phyloP scores from a whole-genome alignment of 2,329 filamentous ascomycete species.

The Sporothrix luriei region DNA sequence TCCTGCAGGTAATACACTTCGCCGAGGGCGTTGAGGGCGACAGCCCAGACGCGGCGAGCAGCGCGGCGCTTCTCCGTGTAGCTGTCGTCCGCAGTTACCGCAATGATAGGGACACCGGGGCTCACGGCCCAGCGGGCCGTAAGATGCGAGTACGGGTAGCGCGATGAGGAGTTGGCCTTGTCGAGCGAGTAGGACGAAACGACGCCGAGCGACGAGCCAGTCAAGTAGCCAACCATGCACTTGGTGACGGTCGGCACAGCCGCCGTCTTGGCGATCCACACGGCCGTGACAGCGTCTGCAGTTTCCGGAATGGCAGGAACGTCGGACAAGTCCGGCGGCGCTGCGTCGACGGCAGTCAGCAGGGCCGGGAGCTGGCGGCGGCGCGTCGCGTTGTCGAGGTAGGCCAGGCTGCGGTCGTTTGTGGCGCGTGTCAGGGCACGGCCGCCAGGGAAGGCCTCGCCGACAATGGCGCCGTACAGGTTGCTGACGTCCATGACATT shows the following conservation, averaged over 20 bases:
- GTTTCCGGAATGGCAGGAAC: conserved; percentile 72
- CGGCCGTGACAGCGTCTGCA: conserved; percentile 71
- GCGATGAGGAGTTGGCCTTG: conserved; percentile 58
- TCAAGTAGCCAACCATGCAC: conserved; percentile 78
- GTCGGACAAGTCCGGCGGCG: conserved; percentile 60
- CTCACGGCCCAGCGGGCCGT: conserved; percentile 88
- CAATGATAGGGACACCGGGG: conserved; percentile 83
- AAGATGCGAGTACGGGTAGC: conserved; percentile 72
- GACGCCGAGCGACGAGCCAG: conserved; percentile 80
- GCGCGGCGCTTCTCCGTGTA: conserved; percentile 72
- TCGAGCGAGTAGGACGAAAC: conserved; percentile 81
- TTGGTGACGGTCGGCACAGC: conserved; percentile 71
- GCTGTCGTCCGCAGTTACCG: conserved; percentile 79
- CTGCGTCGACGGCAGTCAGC: conserved; percentile 49
- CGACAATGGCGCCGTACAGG: conserved; percentile 77
- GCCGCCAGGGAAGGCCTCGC: conserved; percentile 84
- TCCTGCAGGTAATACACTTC: conserved; percentile 85
- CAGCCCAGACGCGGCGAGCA: conserved; percentile 79
- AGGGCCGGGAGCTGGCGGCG: conserved; percentile 45
- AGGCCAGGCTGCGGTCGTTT: conserved; percentile 75
- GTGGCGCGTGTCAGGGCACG: conserved; percentile 74
- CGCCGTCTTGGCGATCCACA: conserved; percentile 88
- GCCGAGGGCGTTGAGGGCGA: conserved; percentile 88
- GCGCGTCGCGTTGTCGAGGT: conserved; percentile 60
- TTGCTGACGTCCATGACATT: conserved; percentile 93